Evolutionary conservation across 495 filamentous ascomycete genomes (phyloP), one percentile per base, ranked within the genome.

Genomic region (Aspergillus mulundensis): DNA sequence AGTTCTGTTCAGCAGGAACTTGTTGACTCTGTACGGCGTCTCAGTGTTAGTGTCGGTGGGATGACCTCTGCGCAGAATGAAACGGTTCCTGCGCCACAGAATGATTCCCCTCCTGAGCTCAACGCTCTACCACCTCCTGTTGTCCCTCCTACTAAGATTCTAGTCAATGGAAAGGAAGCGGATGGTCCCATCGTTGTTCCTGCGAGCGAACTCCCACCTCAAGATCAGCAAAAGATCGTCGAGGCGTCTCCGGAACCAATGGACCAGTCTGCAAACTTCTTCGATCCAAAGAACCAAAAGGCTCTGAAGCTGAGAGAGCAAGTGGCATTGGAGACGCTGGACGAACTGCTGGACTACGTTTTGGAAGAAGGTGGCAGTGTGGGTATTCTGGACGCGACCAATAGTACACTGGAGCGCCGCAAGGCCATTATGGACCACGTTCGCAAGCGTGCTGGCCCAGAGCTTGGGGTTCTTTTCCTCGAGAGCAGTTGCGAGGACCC

Each of bases 301-400:
- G 94, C 94, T 1, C 81, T 91, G 21, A 85, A 84, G 65, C 74
- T 98, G 19, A 82, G 94, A 57, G 94, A 98, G 66, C 89, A 95
- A 64, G 88, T 95, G 18, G 94, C 94, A 0, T 80, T 96, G 59
- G 89, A 91, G 57, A 97, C 94, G 2, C 76, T 97, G 14, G 90
- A 98, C 60, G 94, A 98, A 62, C 74, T 96, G 18, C 71, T 98
- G 38, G 84, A 96, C 41, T 98, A 91, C 64, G 82, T 98, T 36
- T 73, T 98, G 32, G 77, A 87, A 21, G 73, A 85, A 50, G 87
- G 87, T 18, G 94, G 94, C 40, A 91, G 90, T 47, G 87, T 98
- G n/a, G 94, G 94, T n/a, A 97, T 97, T 57, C 82, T 97, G 16
- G 93, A 97, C 75, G 93, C 93, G 8, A 98, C 94, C 2, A 98